Conservation (phyloP, 768 basidiomycete species). For the Dictyophora rubrovolvata region DNA sequence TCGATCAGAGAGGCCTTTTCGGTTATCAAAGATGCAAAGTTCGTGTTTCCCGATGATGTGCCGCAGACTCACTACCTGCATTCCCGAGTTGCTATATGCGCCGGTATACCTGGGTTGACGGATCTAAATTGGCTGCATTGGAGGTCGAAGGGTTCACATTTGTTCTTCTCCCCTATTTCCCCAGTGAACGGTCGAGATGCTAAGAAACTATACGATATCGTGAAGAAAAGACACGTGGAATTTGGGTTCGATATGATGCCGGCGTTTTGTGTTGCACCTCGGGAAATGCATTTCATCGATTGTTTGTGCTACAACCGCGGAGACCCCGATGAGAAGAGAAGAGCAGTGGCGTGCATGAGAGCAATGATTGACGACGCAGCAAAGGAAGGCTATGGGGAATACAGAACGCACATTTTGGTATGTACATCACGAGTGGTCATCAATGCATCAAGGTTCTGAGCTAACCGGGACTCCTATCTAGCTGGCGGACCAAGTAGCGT, state of each 20-base stretch:
- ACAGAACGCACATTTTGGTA: slow-evolving; percentile 5
- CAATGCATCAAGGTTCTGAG: too few relatives aligned
- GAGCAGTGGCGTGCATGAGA: neutral
- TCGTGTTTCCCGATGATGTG: slow-evolving; percentile 2
- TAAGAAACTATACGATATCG: neutral
- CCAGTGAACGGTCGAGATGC: neutral
- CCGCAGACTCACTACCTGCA: neutral
- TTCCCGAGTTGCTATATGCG: neutral
- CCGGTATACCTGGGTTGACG: neutral
- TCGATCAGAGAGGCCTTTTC: neutral
- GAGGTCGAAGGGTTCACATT: neutral
- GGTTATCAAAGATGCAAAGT: neutral
- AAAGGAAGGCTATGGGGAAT: neutral
- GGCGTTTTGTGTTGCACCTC: neutral
- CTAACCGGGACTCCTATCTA: neutral
- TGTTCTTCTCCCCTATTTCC: slow-evolving; percentile 1
- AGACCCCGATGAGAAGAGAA: neutral
- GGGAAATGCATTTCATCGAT: slow-evolving; percentile 5
- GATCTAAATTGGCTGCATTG: slow-evolving; percentile 2
- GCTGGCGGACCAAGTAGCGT: neutral
- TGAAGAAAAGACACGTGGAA: neutral
- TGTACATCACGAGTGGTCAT: neutral
- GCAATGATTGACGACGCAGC: slow-evolving; percentile 3
- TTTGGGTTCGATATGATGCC: slow-evolving; percentile 5
- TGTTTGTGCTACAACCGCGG: neutral